These are phyloP conservation scores for Fagopyrum tataricum DNA, from an alignment of 148 eudicot species.

Conservation along the genomic window DNA sequence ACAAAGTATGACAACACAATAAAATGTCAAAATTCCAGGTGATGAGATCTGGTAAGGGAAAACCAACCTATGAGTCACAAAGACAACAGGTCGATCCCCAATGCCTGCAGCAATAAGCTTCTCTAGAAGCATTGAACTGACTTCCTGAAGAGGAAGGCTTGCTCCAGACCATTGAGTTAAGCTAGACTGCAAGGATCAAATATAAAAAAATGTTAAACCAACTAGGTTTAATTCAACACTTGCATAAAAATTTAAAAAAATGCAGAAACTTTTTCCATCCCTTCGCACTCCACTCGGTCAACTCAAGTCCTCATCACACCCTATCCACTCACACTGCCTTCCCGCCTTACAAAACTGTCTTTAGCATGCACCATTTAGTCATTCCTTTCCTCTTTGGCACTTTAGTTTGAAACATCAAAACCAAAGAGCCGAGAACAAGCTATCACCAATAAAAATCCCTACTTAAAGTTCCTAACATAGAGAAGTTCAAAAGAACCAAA, in stretches of 20 bases:
- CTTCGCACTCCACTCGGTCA: neutral
- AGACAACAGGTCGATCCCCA: conserved; percentile 80
- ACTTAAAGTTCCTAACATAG: conserved; percentile 9
- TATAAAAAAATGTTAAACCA: conserved; percentile 19
- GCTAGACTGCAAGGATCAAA: conserved; percentile 65
- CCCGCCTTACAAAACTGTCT: neutral
- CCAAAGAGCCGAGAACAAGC: neutral
- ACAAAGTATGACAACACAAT: neutral
- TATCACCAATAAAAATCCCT: neutral
- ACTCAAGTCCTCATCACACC: neutral
- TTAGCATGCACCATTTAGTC: neutral
- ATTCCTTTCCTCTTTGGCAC: neutral
- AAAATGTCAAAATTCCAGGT: neutral
- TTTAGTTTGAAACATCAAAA: neutral
- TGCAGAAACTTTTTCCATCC: neutral
- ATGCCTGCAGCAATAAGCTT: conserved; percentile 94
- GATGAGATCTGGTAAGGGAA: neutral
- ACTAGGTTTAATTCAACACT: neutral
- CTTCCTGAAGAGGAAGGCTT: conserved; percentile 98
- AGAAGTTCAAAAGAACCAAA: conserved; percentile 7
- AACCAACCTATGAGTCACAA: conserved; percentile 88
- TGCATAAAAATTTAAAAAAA: neutral
- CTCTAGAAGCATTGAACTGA: conserved; percentile 84
- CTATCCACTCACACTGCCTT: neutral
- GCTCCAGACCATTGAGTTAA: conserved; percentile 99